Conservation (phyloP, 2,329 filamentous ascomycete species). For the Hawksworthiomyces lignivorus region DNA sequence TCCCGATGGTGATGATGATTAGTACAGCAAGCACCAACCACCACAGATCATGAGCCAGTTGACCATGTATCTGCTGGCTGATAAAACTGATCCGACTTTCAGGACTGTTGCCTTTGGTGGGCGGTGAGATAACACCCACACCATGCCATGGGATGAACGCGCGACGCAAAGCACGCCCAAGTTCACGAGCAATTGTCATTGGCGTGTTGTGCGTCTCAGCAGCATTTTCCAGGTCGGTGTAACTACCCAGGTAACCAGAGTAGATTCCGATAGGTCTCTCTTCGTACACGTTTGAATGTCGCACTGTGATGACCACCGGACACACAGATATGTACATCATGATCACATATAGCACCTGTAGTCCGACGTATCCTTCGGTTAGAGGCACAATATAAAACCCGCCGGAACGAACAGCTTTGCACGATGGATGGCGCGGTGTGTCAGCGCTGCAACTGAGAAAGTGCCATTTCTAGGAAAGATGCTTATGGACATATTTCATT, state of each 20-base stretch:
- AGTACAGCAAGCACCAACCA: slow-evolving; percentile 53
- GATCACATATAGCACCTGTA: slow-evolving; percentile 53
- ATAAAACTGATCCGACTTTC: slow-evolving; percentile 42
- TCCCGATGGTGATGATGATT: slow-evolving; percentile 53
- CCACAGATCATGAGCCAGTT: slow-evolving; percentile 59
- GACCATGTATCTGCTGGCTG: slow-evolving; percentile 48
- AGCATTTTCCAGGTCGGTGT: slow-evolving; percentile 2
- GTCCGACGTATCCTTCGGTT: slow-evolving; percentile 44
- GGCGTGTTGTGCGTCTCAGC: not conserved
- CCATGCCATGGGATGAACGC: slow-evolving; percentile 34
- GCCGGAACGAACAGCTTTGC: slow-evolving; percentile 49
- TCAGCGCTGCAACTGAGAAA: too few species aligned
- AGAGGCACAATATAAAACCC: slow-evolving; percentile 61
- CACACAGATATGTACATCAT: slow-evolving; percentile 62
- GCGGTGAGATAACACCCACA: slow-evolving; percentile 28
- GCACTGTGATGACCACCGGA: slow-evolving; percentile 55
- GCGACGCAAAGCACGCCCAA: slow-evolving; percentile 29
- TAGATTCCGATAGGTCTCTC: slow-evolving; percentile 59
- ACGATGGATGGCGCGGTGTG: slow-evolving; percentile 13
- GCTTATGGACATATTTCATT: too few species aligned
- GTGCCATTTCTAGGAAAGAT: not conserved
- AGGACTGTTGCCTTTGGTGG: slow-evolving; percentile 12
- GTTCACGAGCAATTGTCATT: slow-evolving; percentile 17
- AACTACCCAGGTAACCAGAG: slow-evolving; percentile 22
- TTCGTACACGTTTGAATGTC: slow-evolving; percentile 66